phyloP scores from a whole-genome alignment of 371 early-diverging fungal genomes.

The Mycotypha africana region DNA sequence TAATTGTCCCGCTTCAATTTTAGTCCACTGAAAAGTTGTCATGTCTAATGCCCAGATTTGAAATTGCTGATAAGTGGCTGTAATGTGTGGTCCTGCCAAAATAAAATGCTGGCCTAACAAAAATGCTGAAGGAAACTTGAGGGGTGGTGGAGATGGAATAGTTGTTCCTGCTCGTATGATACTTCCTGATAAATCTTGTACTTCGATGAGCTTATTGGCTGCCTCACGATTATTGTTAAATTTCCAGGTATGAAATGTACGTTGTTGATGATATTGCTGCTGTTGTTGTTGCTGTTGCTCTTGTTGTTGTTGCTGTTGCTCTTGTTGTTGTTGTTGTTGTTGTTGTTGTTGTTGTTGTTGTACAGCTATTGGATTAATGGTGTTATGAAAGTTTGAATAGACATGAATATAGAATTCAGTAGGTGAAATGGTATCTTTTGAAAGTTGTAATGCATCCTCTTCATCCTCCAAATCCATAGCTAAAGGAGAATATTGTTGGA shows the following conservation, averaged over 20 bases:
- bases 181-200: conserved; percentile 53
- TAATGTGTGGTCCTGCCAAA: conserved; percentile 66
- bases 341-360: not conserved
- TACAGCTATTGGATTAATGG: conserved; percentile 51
- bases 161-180: conserved; percentile 32
- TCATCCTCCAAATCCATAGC: conserved; percentile 13
- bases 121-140: conserved; percentile 64
- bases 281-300: not conserved
- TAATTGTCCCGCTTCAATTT: conserved; percentile 58
- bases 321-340: too few species aligned
- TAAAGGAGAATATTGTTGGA: too few species aligned
- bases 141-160: conserved; percentile 64
- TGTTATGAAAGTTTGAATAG: conserved; percentile 65
- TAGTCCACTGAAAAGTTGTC: conserved; percentile 54
- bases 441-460: not conserved
- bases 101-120: conserved; percentile 64
- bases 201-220: conserved; percentile 25
- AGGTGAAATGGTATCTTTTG: conserved; percentile 20
- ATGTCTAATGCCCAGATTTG: conserved; percentile 71
- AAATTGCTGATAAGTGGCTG: conserved; percentile 50
- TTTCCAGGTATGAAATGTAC: conserved; percentile 46
- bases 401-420: conserved; percentile 39
- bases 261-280: not conserved
- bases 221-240: conserved; percentile 20
- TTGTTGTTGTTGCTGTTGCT: too few species aligned